Conservation (phyloP, 495 filamentous ascomycete genomes). For the Aspergillus sclerotioniger region DNA sequence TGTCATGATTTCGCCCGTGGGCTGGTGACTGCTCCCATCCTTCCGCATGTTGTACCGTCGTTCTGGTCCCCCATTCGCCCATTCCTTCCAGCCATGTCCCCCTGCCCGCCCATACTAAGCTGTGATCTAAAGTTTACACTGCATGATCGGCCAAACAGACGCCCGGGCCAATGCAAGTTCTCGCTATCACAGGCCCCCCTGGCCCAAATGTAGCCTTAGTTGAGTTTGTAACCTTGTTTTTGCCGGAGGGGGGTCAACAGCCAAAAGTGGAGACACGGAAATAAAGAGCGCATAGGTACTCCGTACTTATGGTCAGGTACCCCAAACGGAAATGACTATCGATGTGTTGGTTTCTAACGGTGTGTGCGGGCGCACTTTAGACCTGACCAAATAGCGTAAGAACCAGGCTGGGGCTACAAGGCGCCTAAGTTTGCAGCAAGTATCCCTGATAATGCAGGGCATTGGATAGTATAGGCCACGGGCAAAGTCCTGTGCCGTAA, state of each 20-base stretch:
- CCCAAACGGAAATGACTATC: too few relatives aligned
- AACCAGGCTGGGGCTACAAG: too few relatives aligned
- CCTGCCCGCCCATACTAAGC: slow-evolving; percentile 16
- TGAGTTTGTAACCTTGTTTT: background rate
- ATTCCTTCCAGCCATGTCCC: background rate
- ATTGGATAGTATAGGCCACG: background rate
- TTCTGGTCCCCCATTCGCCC: slow-evolving; percentile 15
- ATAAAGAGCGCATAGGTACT: too few relatives aligned
- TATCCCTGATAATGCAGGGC: too few relatives aligned
- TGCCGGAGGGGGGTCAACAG: background rate
- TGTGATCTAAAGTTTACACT: slow-evolving; percentile 25
- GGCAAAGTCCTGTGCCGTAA: background rate
- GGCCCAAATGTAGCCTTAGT: background rate
- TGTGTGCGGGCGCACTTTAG: too few relatives aligned
- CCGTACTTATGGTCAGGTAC: too few relatives aligned
- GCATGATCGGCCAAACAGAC: slow-evolving; percentile 21
- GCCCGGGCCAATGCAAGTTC: background rate
- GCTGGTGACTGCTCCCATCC: background rate
- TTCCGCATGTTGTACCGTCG: too few relatives aligned
- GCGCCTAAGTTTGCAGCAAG: too few relatives aligned
- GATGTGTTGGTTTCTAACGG: too few relatives aligned
- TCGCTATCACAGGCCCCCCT: background rate
- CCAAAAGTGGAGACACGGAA: background rate
- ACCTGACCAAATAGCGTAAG: too few relatives aligned
- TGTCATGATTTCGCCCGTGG: too few relatives aligned